Conservation (phyloP, 1,139 yeast genomes). For the Scheffersomyces stambukii region DNA sequence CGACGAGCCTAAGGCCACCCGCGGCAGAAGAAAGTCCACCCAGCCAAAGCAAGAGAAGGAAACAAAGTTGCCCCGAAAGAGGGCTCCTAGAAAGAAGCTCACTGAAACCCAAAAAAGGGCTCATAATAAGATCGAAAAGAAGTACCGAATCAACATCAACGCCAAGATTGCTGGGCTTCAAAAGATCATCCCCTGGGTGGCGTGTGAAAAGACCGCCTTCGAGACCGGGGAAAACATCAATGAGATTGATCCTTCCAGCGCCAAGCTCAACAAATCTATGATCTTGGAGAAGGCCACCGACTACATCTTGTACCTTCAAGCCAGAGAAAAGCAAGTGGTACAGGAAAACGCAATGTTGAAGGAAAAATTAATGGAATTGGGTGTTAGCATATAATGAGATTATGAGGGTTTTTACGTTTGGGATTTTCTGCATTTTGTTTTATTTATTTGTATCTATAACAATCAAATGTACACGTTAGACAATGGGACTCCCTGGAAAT, state of each 20-base stretch:
- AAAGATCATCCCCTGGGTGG: conserved; percentile 61
- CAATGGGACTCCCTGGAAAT: no score
- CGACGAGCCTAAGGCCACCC: conserved; percentile 9
- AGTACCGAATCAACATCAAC: conserved; percentile 68
- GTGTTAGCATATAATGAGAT: conserved; percentile 8
- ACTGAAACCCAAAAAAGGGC: conserved; percentile 65
- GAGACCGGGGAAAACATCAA: conserved; percentile 34
- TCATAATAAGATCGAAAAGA: conserved; percentile 66
- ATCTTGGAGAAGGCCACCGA: conserved; percentile 65
- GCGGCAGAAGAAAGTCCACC: not conserved
- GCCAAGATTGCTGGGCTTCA: conserved; percentile 67
- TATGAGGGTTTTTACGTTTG: no score
- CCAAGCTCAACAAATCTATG: conserved; percentile 55
- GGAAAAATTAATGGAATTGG: conserved; percentile 7
- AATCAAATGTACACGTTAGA: no score
- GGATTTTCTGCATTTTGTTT: no score
- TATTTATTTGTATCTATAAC: no score
- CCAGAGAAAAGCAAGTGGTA: conserved; percentile 10
- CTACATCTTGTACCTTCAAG: conserved; percentile 39
- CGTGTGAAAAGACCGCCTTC: conserved; percentile 55
- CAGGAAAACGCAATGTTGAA: conserved; percentile 11
- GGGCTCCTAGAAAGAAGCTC: conserved; percentile 54
- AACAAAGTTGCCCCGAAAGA: conserved; percentile 27
- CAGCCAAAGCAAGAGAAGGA: no score
- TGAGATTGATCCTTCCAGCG: conserved; percentile 12